Evolutionary conservation across 192 early-diverging fungal genomes (phyloP), one percentile per base, ranked within the genome.

Genomic region (Mycoemilia scoparia): DNA sequence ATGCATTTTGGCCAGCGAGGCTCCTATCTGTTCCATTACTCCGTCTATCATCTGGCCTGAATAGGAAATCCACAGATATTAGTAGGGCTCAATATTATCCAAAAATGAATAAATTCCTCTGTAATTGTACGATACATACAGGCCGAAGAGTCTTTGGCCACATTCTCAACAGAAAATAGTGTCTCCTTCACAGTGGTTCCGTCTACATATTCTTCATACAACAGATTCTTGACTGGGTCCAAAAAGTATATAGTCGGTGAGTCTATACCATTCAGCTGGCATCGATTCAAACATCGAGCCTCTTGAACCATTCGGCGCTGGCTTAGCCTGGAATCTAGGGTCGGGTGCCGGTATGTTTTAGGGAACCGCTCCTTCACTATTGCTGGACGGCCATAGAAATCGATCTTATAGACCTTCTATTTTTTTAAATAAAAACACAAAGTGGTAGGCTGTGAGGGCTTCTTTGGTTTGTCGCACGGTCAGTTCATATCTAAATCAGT

Each of bases 341-440:
- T 69, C 2, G 90, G 87, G 39, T 89, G 87, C 17, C 95, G 67
- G 54, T 95, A 96, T 1, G 70, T 62, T 48, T 98, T 98, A 21
- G 67, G 68, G 57, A 93, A 96, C 14, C 95, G 70, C 54, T 98
- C 79, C 46, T 98, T 98, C 38, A 79, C 79, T 20, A 98, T 77
- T 3, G 61, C 60, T 8, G 49, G 51, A 8, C 62, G 43, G 8
- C 63, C 60, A 24, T 66, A 66, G 45, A 82, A 79, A 3, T 69
- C 55, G 11, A 69, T 59, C 20, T 67, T 64, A 57, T 75, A 88
- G 10, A 96, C 76, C 8, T 81, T 71, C 82, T 87, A 54, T 7
- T 11, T 2, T 18, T 23, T 28, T 3, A 29, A 22, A 5, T 1
- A 20, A 18, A 7, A 42, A 9, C 28, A n/a, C 21, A 13, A 14